Evolutionary conservation across 768 basidiomycete genomes (phyloP), one percentile per base, ranked within the genome.

Genomic region (Psilocybe sp.): DNA sequence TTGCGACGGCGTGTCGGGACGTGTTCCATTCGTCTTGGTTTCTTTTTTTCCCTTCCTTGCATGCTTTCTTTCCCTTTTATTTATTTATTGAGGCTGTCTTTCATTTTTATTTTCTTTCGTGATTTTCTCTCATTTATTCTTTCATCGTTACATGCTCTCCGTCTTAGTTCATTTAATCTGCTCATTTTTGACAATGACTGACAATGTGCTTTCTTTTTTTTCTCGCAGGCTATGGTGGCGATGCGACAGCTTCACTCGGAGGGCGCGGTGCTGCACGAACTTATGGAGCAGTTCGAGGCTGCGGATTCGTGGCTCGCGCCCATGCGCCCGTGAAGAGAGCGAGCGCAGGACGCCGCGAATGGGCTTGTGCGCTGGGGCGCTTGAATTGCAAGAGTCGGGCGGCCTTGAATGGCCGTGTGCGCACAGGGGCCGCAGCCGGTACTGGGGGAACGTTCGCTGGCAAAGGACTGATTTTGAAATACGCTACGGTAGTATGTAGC

Each of bases 231-330:
- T 62, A 79, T 97, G 69, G 80, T 82, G 49, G 92, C 92, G 67
- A 91, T 98, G 80, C 78, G 93, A 69, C 86, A 90, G 60, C 75
- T 98, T 67, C 88, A 89, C 67, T 79, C 85, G 40, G 91, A 93
- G 67, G 79, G 82, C 40, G 80, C 86, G 34, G 90, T 95, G 38
- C 71, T 88, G 67, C 80, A 81, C 50, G 92, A 95, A 66, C 71
- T 98, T 73, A 90, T 92, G 68, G 89, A 92, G 69, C 90, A 95
- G 73, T 99, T 98, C 71, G 94, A 98, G 73, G 86, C 85, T 44
- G 96, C 96, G 13, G 92, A 99, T 68, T 83, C 82, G 52, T 98
- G 94, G 93, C 75, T 98, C 57, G 84, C 82, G 56, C 93, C 93
- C 54, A 92, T 92, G 90, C 73, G 90, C 60, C 90, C 90, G 59